Conservation (phyloP, 129 eudicot species). For the Centrapalus pauciflorus region DNA sequence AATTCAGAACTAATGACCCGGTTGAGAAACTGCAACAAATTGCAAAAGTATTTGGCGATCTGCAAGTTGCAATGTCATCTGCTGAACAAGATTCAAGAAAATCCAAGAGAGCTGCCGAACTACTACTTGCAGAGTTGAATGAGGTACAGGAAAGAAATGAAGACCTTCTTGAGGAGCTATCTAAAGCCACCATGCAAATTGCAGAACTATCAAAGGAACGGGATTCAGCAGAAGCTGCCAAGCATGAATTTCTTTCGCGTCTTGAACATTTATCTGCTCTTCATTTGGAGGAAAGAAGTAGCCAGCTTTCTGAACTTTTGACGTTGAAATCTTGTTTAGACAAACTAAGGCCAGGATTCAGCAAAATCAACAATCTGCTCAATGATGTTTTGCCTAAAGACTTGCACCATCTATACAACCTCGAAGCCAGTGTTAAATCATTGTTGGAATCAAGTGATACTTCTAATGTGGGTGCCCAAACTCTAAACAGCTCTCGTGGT, state of each 20-base stretch:
- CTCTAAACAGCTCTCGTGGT: conserved; percentile 22
- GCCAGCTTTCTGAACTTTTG: conserved; percentile 43
- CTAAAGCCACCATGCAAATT: conserved; percentile 36
- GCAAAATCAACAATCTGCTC: conserved; percentile 28
- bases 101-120: conserved; percentile 89
- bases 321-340: conserved; percentile 48
- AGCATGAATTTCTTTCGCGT: conserved; percentile 49
- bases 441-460: conserved; percentile 34
- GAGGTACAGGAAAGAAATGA: conserved; percentile 98
- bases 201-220: conserved; percentile 57
- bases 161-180: conserved; percentile 77
- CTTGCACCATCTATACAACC: conserved; percentile 47
- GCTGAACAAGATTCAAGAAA: conserved; percentile 69
- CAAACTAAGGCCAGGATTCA: conserved; percentile 46
- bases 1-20: conserved; percentile 38
- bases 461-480: conserved; percentile 22
- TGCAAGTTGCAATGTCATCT: conserved; percentile 39
- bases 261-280: conserved; percentile 51
- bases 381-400: conserved; percentile 57
- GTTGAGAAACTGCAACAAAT: conserved; percentile 57
- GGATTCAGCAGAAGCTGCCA: conserved; percentile 57
- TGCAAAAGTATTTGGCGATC: conserved; percentile 36
- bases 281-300: conserved; percentile 47
- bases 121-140: conserved; percentile 84
- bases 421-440: conserved; percentile 46